Percentiles rank a stretch among this genome's conserved stretches.
phyloP scores from a whole-genome alignment of 805 yeast genomes.

The Myxozyma sirexii region DNA sequence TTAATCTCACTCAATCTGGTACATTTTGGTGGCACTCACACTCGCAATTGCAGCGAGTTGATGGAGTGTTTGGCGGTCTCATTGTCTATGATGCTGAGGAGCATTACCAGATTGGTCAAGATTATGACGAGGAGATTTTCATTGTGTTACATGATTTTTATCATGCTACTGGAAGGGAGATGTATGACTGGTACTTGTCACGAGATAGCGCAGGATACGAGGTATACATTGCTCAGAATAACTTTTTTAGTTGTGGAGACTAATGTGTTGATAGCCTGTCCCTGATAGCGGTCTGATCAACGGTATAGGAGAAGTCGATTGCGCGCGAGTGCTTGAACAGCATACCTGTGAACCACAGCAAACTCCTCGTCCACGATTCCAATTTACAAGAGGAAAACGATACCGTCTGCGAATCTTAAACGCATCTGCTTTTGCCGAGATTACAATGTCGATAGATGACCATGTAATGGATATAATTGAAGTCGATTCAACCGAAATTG shows the following conservation, averaged over 20 bases:
- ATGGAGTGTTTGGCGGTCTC: constrained; percentile 68
- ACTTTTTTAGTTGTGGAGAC: neutral
- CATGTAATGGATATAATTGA: constrained; percentile 24
- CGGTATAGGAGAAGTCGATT: constrained; percentile 19
- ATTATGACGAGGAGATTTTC: constrained; percentile 21
- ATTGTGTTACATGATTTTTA: constrained; percentile 18
- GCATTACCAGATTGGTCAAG: constrained; percentile 3
- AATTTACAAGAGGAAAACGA: constrained; percentile 13
- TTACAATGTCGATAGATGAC: constrained; percentile 25
- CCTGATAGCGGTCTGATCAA: constrained; percentile 18
- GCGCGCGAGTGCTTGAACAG: constrained; percentile 2
- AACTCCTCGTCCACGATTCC: constrained; percentile 2
- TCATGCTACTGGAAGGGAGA: constrained; percentile 10
- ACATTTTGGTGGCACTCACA: constrained; percentile 63
- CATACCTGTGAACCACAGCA: neutral
- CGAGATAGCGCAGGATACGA: constrained; percentile 13
- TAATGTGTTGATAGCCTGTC: constrained; percentile 10
- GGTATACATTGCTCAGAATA: neutral
- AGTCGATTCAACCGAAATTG: constrained; percentile 30
- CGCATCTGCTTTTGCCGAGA: constrained; percentile 24
- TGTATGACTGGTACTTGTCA: constrained; percentile 17
- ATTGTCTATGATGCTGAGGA: constrained; percentile 63
- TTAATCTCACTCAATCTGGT: constrained; percentile 51
- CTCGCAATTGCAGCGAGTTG: constrained; percentile 63
- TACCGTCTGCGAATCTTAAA: constrained; percentile 30